Conservation (phyloP, 2,329 filamentous ascomycete species). For the Lizonia empirigonia region DNA sequence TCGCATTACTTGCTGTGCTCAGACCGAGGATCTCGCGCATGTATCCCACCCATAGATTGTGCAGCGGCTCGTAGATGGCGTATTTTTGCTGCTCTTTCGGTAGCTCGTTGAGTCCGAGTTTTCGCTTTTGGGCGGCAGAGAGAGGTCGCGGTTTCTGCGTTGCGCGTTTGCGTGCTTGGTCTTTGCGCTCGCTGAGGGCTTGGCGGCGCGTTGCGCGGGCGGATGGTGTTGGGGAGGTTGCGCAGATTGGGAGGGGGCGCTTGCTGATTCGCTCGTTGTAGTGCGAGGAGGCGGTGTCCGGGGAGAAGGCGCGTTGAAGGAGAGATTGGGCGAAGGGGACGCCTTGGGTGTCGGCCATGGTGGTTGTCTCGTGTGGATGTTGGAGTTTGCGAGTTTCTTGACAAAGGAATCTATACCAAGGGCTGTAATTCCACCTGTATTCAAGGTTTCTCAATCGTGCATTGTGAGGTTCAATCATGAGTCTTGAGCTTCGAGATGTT, state of each 20-base stretch:
- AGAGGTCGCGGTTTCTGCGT: conserved; percentile 69
- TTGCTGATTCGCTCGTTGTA: conserved; percentile 83
- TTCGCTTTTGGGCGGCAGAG: conserved; percentile 77
- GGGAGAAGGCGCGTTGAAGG: conserved; percentile 78
- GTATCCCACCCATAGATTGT: conserved; percentile 82
- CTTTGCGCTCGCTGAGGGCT: conserved; percentile 57
- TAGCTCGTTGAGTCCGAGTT: conserved; percentile 74
- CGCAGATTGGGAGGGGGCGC: conserved; percentile 78
- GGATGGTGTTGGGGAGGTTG: conserved; percentile 70
- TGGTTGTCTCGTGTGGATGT: background rate
- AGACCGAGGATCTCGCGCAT: conserved; percentile 78
- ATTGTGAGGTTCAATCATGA: background rate
- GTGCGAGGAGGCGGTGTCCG: conserved; percentile 71
- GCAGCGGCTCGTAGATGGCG: conserved; percentile 75
- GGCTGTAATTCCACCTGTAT: no score
- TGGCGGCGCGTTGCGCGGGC: conserved; percentile 52
- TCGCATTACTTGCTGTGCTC: conserved; percentile 43
- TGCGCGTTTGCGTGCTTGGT: conserved; percentile 29
- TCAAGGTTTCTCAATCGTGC: no score
- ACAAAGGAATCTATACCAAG: no score
- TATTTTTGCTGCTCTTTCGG: conserved; percentile 73
- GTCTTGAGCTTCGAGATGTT: background rate
- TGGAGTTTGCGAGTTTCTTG: no score
- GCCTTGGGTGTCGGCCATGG: conserved; percentile 25
- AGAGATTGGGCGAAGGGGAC: conserved; percentile 57